Evolutionary conservation across 2,329 filamentous ascomycete genomes (phyloP), one percentile per base, ranked within the genome.

Genomic region (Dryadomyces quercivorus): DNA sequence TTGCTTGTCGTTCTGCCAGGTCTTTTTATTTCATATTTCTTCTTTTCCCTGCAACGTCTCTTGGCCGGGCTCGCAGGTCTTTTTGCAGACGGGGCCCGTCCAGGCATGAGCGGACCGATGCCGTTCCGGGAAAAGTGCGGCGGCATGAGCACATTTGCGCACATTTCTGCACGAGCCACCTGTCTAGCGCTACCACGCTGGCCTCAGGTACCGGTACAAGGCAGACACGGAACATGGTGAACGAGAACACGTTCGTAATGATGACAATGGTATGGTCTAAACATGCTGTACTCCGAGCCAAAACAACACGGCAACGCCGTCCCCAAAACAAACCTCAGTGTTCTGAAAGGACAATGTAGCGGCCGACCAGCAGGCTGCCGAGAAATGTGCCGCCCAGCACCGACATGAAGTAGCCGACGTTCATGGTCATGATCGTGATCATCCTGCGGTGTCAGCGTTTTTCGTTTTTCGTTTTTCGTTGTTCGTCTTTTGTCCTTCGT

Each of bases 371-470:
- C 46, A 97, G 70, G 66, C 93, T 93, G 22, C 92, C 92, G n/a
- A 94, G 65, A 64, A 97, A 96, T 1, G 86, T 79, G 40, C 85
- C 85, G 5, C 75, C 84, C 12, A 94, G 75, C 8, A 89, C 74
- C 0, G 85, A 87, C 52, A 88, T 67, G 66, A 90, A 90, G 66
- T 90, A 91, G 20, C 86, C 86, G 21, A 90, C 76, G 62, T 91
- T 91, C 72, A 86, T 80, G 2, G 85, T 86, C 86, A 91, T 95
- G 65, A 94, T 86, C 15, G 86, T 88, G 70, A 95, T 72, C 90
- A 95, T 95, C 57, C 90, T 95, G 42, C 7, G 18, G 20, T 59
- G 55, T 20, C 26, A 57, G 47, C 4, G 18, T 8, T 0, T 7
- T 22, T 2, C 22, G n/a, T 15, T 13, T 16, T 16, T 15, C 12